phyloP scores from a whole-genome alignment of 768 basidiomycete species.

The Pleurotus sapidus region DNA sequence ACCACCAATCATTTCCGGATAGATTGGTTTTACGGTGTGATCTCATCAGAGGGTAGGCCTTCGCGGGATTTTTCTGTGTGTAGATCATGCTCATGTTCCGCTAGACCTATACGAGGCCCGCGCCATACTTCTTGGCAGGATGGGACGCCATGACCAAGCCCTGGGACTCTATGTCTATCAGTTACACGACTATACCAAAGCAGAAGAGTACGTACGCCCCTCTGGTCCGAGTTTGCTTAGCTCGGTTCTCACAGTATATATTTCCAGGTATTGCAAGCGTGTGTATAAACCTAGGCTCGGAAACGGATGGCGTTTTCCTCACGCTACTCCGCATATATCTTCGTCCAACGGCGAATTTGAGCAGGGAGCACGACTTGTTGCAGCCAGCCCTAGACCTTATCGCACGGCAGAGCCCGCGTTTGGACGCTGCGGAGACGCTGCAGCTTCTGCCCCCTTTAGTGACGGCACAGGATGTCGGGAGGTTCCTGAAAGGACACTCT shows the following conservation, averaged over 20 bases:
- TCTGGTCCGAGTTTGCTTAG: neutral
- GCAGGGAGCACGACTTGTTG: slow-evolving; percentile 50
- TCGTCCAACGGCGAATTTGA: slow-evolving; percentile 53
- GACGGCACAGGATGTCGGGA: slow-evolving; percentile 72
- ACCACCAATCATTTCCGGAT: slow-evolving; percentile 66
- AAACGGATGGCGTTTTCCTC: slow-evolving; percentile 70
- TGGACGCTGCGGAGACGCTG: slow-evolving; percentile 81
- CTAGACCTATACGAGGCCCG: slow-evolving; percentile 88
- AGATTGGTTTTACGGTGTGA: slow-evolving; percentile 75
- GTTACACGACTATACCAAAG: slow-evolving; percentile 78
- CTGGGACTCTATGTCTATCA: slow-evolving; percentile 94
- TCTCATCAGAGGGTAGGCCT: slow-evolving; percentile 75
- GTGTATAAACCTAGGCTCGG: slow-evolving; percentile 59
- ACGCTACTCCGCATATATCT: slow-evolving; percentile 87
- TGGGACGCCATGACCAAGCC: slow-evolving; percentile 91
- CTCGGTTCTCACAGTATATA: slow-evolving; percentile 2
- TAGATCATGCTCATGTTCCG: neutral
- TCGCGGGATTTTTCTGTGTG: neutral
- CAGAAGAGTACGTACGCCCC: slow-evolving; percentile 69
- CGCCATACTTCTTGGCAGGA: slow-evolving; percentile 84
- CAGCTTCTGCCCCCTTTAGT: slow-evolving; percentile 90
- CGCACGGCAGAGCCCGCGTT: slow-evolving; percentile 73
- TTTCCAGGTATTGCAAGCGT: slow-evolving; percentile 82
- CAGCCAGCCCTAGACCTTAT: slow-evolving; percentile 87
- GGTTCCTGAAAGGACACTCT: slow-evolving; percentile 73